Percentiles rank a stretch among this genome's conserved stretches.
Evolutionary conservation across 345 rosid species (phyloP).

Genomic region (Euclidium syriacum): DNA sequence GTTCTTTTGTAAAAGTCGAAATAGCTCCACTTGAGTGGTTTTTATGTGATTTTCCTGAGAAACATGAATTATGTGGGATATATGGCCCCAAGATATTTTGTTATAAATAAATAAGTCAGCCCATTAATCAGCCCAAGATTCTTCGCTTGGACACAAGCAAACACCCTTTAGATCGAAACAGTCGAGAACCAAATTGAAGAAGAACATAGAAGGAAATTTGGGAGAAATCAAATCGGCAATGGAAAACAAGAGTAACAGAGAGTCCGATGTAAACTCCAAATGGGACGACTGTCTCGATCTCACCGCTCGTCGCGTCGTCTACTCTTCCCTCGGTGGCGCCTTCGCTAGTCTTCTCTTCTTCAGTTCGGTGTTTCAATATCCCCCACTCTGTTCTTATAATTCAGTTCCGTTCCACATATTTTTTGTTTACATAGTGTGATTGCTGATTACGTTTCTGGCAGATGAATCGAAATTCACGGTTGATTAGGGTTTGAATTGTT

Average conservation of each 20-base stretch:
- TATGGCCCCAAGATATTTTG: neutral
- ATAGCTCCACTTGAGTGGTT: too few species aligned
- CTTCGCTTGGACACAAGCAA: conserved; percentile 5
- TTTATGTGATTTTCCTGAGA: too few species aligned
- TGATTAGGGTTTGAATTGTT: neutral
- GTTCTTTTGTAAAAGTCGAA: too few species aligned
- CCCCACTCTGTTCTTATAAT: neutral
- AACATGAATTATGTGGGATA: neutral
- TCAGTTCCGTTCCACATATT: neutral
- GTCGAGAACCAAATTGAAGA: neutral
- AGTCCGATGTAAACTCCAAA: conserved; percentile 62
- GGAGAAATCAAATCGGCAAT: conserved; percentile 26
- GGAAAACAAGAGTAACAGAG: conserved; percentile 35
- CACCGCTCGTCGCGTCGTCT: conserved; percentile 70
- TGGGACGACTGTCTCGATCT: conserved; percentile 96
- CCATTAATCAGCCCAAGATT: neutral
- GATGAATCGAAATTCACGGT: neutral
- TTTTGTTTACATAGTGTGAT: neutral
- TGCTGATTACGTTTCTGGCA: neutral
- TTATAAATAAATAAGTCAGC: neutral
- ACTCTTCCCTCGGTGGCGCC: conserved; percentile 80
- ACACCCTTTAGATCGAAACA: conserved; percentile 10
- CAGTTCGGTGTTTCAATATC: conserved; percentile 40
- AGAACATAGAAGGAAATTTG: neutral
- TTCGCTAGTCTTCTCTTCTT: conserved; percentile 81